Conservation (phyloP, 176 grass and related monocot species). For the Saccharum officinarum region DNA sequence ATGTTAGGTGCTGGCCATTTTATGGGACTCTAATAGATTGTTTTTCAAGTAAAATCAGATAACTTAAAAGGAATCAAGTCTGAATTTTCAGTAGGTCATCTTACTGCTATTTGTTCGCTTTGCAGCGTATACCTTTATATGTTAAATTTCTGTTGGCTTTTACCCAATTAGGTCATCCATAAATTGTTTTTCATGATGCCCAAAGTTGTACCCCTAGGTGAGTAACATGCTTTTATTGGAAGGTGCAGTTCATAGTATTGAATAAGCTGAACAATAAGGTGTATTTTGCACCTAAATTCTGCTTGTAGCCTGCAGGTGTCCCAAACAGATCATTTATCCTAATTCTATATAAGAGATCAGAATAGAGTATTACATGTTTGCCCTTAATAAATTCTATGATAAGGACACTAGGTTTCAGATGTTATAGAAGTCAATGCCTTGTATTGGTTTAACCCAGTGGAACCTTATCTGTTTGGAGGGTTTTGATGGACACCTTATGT, state of each 20-base stretch:
- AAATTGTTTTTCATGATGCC: background rate
- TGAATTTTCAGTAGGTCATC: constrained; percentile 9
- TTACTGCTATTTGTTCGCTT: background rate
- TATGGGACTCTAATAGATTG: background rate
- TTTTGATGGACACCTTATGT: background rate
- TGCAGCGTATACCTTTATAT: background rate
- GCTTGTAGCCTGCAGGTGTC: background rate
- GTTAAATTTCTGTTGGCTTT: background rate
- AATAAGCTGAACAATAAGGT: background rate
- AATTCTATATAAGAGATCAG: constrained; percentile 9
- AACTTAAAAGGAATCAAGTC: background rate
- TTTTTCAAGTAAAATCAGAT: background rate
- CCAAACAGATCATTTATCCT: background rate
- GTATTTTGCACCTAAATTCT: background rate
- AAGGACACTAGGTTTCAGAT: constrained; percentile 4
- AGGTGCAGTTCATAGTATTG: background rate
- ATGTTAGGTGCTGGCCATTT: constrained; percentile 19
- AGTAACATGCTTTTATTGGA: background rate
- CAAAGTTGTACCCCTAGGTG: background rate
- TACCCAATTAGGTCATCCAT: background rate
- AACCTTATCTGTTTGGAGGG: background rate
- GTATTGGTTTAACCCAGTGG: background rate
- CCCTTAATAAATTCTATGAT: constrained; percentile 5
- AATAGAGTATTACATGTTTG: constrained; percentile 16
- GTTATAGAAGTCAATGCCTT: background rate